A percentile compares a stretch with the other conserved stretches of the same genome.
Evolutionary conservation across 1,284 basidiomycete species (phyloP).

Genomic region (Wolfiporia cocos): DNA sequence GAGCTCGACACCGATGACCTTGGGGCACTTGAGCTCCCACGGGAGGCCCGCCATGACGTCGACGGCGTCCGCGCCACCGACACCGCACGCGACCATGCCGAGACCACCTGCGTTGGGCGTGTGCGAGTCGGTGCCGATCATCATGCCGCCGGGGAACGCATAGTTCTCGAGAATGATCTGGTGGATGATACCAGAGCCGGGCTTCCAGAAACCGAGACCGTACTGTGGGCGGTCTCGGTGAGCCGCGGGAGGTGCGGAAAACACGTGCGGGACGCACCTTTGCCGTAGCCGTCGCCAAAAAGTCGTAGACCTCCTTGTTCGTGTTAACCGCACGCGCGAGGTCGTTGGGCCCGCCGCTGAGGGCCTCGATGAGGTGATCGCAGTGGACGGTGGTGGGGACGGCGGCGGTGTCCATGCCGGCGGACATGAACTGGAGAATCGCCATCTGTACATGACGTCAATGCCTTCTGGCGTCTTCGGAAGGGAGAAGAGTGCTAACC

Average conservation of each 20-base stretch:
- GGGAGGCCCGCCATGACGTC: constrained; percentile 98
- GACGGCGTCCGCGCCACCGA: constrained; percentile 98
- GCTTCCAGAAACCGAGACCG: constrained; percentile 99
- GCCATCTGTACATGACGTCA: constrained; percentile 78
- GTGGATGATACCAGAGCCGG: constrained; percentile 97
- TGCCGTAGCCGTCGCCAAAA: constrained; percentile 95
- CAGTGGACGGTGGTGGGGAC: constrained; percentile 99
- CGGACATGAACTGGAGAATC: constrained; percentile 99
- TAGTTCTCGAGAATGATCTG: constrained; percentile 99
- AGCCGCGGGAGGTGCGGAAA: not conserved
- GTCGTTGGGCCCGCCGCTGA: constrained; percentile 91
- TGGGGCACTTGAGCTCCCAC: constrained; percentile 99
- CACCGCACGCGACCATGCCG: constrained; percentile 98
- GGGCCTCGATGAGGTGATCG: constrained; percentile 98
- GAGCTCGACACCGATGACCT: constrained; percentile 97
- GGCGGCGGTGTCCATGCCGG: constrained; percentile 95
- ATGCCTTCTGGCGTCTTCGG: not conserved
- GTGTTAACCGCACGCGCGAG: constrained; percentile 88
- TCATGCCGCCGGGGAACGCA: constrained; percentile 97
- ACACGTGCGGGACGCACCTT: constrained; percentile 49
- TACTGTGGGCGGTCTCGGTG: constrained; percentile 44
- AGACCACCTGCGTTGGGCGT: constrained; percentile 99
- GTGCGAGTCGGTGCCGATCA: constrained; percentile 99
- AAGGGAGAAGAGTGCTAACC: constrained; percentile 25
- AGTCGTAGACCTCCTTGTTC: constrained; percentile 99